Base-by-base conservation (phyloP, 129 eudicot genomes). In the Tanacetum coccineum region DNA sequence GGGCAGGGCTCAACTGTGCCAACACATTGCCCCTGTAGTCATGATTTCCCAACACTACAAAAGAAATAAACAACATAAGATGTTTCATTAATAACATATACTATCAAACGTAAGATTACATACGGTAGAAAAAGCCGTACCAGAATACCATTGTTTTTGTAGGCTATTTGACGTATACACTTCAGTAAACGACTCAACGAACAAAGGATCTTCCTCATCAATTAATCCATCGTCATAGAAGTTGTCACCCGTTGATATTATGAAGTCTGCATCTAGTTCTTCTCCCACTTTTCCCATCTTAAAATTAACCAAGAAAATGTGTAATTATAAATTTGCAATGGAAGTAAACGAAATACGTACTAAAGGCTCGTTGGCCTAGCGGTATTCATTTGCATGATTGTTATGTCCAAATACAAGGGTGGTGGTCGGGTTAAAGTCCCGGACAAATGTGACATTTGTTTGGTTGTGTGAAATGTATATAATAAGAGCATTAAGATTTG, bases 11-110 rank as follows among this genome's bases (percentile, higher is more conserved):
- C 79, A 81, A 45, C 66, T 88, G 96, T 67, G 93, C 96, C 70
- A 73, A 70, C 25, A 75, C 96, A 81, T 88, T 53, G 25, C 96
- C 92, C 36, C 96, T 74, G 3, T 88, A 88, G 66, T 88, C 96
- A 79, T 88, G 96, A 71, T 88, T 88, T 58, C 96, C 96, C 62
- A 88, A 69, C 21, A 88, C 96, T 88, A 75, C 59, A 78, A 20
- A 32, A 56, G 7, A n/a, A 26, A 19, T 9, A 64, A 58, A 22
- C 39, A 44, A 28, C 8, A 22, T 22, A 22, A 22, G 25, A 22
- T 22, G 25, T 22, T 22, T 22, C 25, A 22, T 22, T 22, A 2
- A 1, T 22, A 22, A 22, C 25, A 22, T 22, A 22, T 22, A 22
- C 25, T 22, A 22, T 22, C 25, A 22, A 1, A 22, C 25, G n/a